Conservation (phyloP, 2,329 filamentous ascomycete genomes). For the Pseudogymnoascus sp. region DNA sequence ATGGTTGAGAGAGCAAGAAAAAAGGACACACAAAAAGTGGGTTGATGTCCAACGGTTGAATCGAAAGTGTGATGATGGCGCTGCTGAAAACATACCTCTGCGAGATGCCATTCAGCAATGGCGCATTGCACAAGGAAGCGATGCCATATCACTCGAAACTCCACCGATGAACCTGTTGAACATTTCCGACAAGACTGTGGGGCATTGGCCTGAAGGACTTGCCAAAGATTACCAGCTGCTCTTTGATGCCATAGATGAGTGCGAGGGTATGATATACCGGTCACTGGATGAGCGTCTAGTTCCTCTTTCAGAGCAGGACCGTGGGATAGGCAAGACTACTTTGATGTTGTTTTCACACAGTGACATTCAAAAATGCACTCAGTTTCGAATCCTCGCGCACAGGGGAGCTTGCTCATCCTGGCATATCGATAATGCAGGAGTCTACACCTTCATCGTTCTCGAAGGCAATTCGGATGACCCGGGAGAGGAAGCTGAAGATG, state of each 20-base stretch:
- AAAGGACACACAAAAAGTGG: background rate
- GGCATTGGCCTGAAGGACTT: slow-evolving; percentile 10
- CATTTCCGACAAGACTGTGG: slow-evolving; percentile 5
- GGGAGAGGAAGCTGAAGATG: slow-evolving; percentile 8
- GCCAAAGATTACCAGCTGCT: slow-evolving; percentile 10
- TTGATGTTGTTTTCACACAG: background rate
- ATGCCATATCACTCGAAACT: background rate
- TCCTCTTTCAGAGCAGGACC: background rate
- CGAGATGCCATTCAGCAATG: background rate
- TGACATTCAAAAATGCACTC: slow-evolving; percentile 10
- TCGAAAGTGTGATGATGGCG: background rate
- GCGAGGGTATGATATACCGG: slow-evolving; percentile 5
- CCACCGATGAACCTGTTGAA: slow-evolving; percentile 8
- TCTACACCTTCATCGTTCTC: slow-evolving; percentile 9
- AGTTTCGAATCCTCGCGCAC: slow-evolving; percentile 11
- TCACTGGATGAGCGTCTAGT: background rate
- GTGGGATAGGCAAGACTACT: slow-evolving; percentile 5
- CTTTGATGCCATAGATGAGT: slow-evolving; percentile 10
- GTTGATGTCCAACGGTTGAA: slow-evolving; percentile 5
- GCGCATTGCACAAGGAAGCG: background rate
- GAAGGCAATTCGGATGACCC: slow-evolving; percentile 1
- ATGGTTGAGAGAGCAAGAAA: slow-evolving; percentile 4
- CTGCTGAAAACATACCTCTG: slow-evolving; percentile 5
- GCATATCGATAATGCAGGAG: slow-evolving; percentile 11
- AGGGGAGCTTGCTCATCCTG: slow-evolving; percentile 10